Evolutionary conservation across 352 stramenopile species (phyloP).

Genomic region (Phytophthora fragariae): DNA sequence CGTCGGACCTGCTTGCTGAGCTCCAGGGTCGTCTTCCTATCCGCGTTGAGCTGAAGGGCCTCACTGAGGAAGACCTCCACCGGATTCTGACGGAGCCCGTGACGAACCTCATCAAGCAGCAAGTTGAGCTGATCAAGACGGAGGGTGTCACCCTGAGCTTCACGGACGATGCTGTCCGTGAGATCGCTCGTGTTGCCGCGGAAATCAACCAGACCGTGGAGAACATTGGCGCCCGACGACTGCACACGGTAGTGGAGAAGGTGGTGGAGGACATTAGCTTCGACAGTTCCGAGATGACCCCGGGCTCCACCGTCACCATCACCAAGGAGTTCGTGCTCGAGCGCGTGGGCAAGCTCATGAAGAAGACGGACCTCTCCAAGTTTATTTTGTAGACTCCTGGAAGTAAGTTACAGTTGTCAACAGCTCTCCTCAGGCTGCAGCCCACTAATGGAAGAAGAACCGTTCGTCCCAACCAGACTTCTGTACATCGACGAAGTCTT

Average conservation of each 20-base stretch:
- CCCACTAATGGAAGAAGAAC: constrained; percentile 32
- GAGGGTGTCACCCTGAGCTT: constrained; percentile 97
- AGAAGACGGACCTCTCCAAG: constrained; percentile 97
- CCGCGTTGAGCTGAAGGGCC: constrained; percentile 97
- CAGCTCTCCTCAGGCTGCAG: constrained; percentile 17
- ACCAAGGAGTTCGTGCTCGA: constrained; percentile 95
- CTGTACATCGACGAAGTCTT: constrained; percentile 6
- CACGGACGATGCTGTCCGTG: constrained; percentile 96
- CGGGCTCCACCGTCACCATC: constrained; percentile 88
- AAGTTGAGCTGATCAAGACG: constrained; percentile 97
- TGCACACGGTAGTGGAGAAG: constrained; percentile 98
- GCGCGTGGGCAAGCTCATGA: constrained; percentile 94
- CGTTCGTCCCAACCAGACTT: constrained; percentile 10
- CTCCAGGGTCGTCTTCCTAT: constrained; percentile 98
- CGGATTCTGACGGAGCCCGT: constrained; percentile 99
- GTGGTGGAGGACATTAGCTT: constrained; percentile 99
- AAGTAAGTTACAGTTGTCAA: constrained; percentile 2
- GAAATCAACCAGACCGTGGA: constrained; percentile 97
- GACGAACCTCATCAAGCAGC: constrained; percentile 98
- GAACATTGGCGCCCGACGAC: constrained; percentile 98
- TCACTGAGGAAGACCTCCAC: constrained; percentile 99
- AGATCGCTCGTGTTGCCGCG: constrained; percentile 96
- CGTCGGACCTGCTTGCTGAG: constrained; percentile 98
- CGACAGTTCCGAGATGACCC: constrained; percentile 93
- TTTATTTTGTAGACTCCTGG: constrained; percentile 96